Evolutionary conservation across 768 basidiomycete species (phyloP), one percentile per base, ranked within the genome.

Genomic region (Hysterangium stoloniferum): DNA sequence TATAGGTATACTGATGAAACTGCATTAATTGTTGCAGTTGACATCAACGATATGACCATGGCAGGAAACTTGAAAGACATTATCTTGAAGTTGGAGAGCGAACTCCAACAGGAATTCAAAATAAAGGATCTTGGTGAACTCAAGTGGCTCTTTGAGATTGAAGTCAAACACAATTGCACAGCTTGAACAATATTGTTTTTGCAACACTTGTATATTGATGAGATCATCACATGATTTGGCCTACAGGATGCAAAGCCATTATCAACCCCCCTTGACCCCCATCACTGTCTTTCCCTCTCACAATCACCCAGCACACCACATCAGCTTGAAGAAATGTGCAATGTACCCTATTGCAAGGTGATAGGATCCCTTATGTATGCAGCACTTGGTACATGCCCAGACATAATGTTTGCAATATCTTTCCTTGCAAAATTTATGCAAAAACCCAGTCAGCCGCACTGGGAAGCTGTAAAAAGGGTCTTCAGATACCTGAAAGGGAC

Each of bases 1-100:
- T 57, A 2, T 19, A 15, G 19, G 8, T 5, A 27, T 22, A 22
- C 4, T 35, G 54, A 34, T 37, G 31, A 28, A 19, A 22, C 29
- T 0, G 59, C 61, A 0, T 63, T 41, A 0, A 51, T 68, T 6
- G 56, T 74, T 9, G 44, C 66, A 0, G 59, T 71, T 1, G 64
- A 71, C 41, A 66, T 74, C 4, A 64, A 73, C 42, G 68, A 69
- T 45, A 42, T 66, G 0, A 31, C 46, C 52, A 1, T 59, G 59
- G 3, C 48, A 3, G 56, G 60, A 0, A 52, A 46, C 40, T 53
- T 57, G 13, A 40, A 25, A 28, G 41, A 20, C 0, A 58, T 49
- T 1, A 53, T 53, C 22, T 31, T 53, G 1, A 12, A 29, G 8
- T 64, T 68, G 56, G 65, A 67, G 45, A 54, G 45, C 0, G 55